Conservation (phyloP, 2,329 filamentous ascomycete genomes). For the Aphanoascus verrucosus region DNA sequence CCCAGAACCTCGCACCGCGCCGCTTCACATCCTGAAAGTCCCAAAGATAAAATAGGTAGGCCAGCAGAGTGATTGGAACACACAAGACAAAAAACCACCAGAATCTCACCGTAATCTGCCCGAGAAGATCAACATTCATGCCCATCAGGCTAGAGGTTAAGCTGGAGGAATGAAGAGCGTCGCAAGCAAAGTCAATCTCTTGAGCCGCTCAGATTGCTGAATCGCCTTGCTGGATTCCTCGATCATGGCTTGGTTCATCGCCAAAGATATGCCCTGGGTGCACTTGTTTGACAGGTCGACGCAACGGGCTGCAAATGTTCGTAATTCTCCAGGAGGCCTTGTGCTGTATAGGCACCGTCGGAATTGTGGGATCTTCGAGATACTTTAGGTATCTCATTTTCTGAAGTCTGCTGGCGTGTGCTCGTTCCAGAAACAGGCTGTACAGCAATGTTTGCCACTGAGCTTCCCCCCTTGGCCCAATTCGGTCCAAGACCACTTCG, state of each 20-base stretch:
- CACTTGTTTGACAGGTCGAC: slow-evolving; percentile 12
- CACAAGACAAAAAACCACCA: slow-evolving; percentile 12
- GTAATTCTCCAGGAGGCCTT: slow-evolving; percentile 14
- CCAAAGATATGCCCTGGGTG: slow-evolving; percentile 14
- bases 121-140: slow-evolving; percentile 12
- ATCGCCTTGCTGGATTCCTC: slow-evolving; percentile 21
- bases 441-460: too few relatives aligned
- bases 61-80: slow-evolving; percentile 8
- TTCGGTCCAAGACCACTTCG: neutral
- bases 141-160: slow-evolving; percentile 15
- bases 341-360: slow-evolving; percentile 5
- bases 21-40: neutral
- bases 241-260: slow-evolving; percentile 21
- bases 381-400: too few relatives aligned
- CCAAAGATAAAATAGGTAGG: slow-evolving; percentile 2
- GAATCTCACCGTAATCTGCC: slow-evolving; percentile 1
- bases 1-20: slow-evolving; percentile 10
- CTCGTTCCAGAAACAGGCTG: too few relatives aligned
- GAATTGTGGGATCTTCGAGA: neutral
- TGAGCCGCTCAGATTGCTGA: slow-evolving; percentile 20
- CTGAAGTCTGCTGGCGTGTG: too few relatives aligned
- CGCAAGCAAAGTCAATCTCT: slow-evolving; percentile 22
- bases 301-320: slow-evolving; percentile 13
- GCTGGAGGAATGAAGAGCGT: slow-evolving; percentile 23
- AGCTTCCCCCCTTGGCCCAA: too few relatives aligned